Percentiles rank a stretch among this genome's conserved stretches.
Conservation (phyloP, 2,329 filamentous ascomycete genomes). For the Davidsoniella neocaledoniae region DNA sequence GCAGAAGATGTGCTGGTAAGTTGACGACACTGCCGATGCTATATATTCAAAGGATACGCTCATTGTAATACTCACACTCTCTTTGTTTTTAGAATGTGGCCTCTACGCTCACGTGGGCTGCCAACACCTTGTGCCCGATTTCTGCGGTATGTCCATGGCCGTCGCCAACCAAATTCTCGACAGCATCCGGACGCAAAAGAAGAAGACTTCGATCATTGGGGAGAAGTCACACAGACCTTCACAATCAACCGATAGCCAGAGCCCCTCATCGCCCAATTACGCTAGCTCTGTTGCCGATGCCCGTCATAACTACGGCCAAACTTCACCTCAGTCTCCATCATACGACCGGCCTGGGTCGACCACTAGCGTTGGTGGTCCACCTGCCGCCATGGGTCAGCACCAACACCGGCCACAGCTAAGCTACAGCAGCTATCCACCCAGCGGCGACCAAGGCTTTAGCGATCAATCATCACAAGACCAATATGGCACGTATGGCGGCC, state of each 20-base stretch:
- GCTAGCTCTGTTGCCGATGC: constrained; percentile 18
- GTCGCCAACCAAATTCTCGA: constrained; percentile 86
- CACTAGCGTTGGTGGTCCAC: constrained; percentile 39
- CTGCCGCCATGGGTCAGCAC: constrained; percentile 36
- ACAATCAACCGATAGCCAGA: constrained; percentile 23
- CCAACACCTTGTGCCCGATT: constrained; percentile 90
- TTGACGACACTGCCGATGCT: neutral
- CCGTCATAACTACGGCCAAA: constrained; percentile 14
- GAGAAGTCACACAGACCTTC: constrained; percentile 48
- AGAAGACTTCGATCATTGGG: constrained; percentile 38
- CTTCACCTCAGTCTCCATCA: constrained; percentile 17
- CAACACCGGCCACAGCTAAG: constrained; percentile 21
- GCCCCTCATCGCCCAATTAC: constrained; percentile 24
- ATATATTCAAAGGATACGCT: neutral
- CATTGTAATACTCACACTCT: constrained; percentile 16
- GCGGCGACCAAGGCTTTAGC: constrained; percentile 5
- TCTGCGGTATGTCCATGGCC: constrained; percentile 98
- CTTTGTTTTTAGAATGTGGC: constrained; percentile 53
- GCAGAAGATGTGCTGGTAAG: constrained; percentile 74
- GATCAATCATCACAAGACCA: constrained; percentile 3
- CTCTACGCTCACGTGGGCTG: constrained; percentile 85
- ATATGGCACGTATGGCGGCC: constrained; percentile 16
- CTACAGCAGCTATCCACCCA: constrained; percentile 16
- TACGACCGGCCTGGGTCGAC: constrained; percentile 23
- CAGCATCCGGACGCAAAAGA: constrained; percentile 67